Evolutionary conservation across 2,329 filamentous ascomycete species (phyloP).

Genomic region (Corinectria fuckeliana): DNA sequence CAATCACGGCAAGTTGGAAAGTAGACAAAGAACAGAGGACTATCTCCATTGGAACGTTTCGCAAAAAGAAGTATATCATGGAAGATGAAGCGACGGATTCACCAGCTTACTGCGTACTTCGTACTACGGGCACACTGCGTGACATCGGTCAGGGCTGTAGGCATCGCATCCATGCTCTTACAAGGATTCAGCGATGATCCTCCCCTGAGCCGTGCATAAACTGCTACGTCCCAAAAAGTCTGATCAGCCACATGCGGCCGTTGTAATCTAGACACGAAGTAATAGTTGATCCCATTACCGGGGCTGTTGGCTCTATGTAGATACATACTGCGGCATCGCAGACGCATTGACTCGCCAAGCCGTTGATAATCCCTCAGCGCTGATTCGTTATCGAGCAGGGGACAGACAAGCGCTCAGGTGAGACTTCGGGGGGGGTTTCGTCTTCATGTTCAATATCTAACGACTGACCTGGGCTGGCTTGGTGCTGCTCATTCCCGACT

Average conservation of each 20-base stretch:
- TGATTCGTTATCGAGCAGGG: not conserved
- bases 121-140: not conserved
- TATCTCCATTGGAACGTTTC: not conserved
- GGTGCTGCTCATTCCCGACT: not conserved
- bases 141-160: not conserved
- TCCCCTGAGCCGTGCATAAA: not conserved
- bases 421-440: not conserved
- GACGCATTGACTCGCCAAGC: not conserved
- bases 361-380: not conserved
- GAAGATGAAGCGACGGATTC: not conserved
- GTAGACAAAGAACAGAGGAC: not conserved
- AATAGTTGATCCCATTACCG: no score
- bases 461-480: not conserved
- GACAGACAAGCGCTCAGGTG: not conserved
- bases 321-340: no score
- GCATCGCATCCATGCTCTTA: not conserved
- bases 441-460: not conserved
- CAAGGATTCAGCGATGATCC: no score
- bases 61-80: not conserved
- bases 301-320: no score
- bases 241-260: no score
- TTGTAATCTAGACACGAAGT: no score
- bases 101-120: no score
- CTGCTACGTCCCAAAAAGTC: not conserved
- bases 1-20: not conserved